Base-by-base conservation (phyloP, 78 protist genomes). In the Monosiga brevicollis region DNA sequence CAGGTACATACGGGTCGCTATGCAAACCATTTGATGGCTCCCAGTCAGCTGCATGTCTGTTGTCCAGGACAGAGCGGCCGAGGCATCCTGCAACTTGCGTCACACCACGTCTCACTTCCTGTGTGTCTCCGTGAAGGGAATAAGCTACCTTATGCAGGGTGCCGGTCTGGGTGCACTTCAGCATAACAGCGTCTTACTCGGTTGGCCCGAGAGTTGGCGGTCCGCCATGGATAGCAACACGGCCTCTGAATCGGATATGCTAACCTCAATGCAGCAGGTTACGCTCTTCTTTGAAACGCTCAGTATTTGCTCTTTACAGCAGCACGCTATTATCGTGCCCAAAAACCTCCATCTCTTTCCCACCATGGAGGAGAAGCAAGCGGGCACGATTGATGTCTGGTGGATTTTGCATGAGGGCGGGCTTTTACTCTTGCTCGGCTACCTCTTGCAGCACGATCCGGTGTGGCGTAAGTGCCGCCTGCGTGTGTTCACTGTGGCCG, bases 351-450 rank as follows among this genome's bases (percentile, higher is more conserved):
- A 26, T 6, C 26, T 35, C 0, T 35, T 49, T 41, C 73, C 39
- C 62, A n/a, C 0, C 43, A 1, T 29, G 38, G 54, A 0, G 35
- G 82, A 49, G 32, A 35, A 1, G 35, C 26, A 25, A 35, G 71
- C 83, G 0, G 87, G 88, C 35, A 73, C 77, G 10, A 85, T 89
- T 10, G 91, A 89, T 79, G n/a, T 89, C 9, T 89, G 91, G 91
- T 89, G 91, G 91, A 76, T 89, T 2, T 77, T 85, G 70, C 88
- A 89, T 23, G 91, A 89, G 55, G 91, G 91, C 0, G 91, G 91
- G 1, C 2, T 89, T 38, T 72, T 75, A 23, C 73, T 89, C 42
- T 70, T 89, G 54, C 38, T 89, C 71, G 79, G 77, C 42, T 77
- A 29, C 74, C 41, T 89, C 36, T 73, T 89, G 35, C 35, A 40